A percentile compares a stretch with the other conserved stretches of the same genome.
Conservation (phyloP, 768 basidiomycete species). For the Dacryopinax spathularia region DNA sequence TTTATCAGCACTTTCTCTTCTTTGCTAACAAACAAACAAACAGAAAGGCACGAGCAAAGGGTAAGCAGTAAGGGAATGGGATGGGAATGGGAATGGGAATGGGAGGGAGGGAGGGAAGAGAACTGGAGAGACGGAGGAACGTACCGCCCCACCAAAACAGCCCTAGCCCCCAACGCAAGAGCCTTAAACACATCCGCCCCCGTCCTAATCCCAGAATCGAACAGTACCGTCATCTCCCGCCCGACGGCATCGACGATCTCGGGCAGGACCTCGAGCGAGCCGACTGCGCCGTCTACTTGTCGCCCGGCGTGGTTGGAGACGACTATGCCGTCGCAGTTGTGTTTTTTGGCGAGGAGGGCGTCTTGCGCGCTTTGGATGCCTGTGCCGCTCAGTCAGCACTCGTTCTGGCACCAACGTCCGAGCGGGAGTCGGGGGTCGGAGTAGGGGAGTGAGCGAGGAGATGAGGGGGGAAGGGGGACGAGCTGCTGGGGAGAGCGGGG, state of each 20-base stretch:
- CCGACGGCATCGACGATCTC: slow-evolving; percentile 49
- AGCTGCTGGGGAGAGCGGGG: too few relatives aligned
- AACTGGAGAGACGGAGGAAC: neutral
- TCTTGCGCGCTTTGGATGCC: slow-evolving; percentile 50
- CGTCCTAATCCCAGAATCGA: slow-evolving; percentile 67
- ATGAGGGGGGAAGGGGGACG: too few relatives aligned
- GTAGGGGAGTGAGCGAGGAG: too few relatives aligned
- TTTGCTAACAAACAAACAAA: too few relatives aligned
- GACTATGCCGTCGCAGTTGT: slow-evolving; percentile 55
- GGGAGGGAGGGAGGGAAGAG: neutral
- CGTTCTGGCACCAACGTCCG: slow-evolving; percentile 10
- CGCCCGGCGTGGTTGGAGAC: slow-evolving; percentile 63
- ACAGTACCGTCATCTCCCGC: slow-evolving; percentile 55
- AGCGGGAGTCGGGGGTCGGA: too few relatives aligned
- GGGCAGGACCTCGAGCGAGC: slow-evolving; percentile 57
- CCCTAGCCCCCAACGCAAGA: slow-evolving; percentile 73
- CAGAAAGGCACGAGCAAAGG: too few relatives aligned
- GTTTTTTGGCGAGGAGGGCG: slow-evolving; percentile 54
- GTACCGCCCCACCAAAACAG: slow-evolving; percentile 43
- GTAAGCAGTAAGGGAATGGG: too few relatives aligned
- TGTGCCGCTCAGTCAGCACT: neutral
- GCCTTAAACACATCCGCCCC: slow-evolving; percentile 71
- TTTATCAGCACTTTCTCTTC: too few relatives aligned
- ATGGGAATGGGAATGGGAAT: too few relatives aligned
- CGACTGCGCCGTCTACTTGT: slow-evolving; percentile 61